Base-by-base conservation (phyloP, 2,329 filamentous ascomycete genomes). In the Aureobasidium sp. region DNA sequence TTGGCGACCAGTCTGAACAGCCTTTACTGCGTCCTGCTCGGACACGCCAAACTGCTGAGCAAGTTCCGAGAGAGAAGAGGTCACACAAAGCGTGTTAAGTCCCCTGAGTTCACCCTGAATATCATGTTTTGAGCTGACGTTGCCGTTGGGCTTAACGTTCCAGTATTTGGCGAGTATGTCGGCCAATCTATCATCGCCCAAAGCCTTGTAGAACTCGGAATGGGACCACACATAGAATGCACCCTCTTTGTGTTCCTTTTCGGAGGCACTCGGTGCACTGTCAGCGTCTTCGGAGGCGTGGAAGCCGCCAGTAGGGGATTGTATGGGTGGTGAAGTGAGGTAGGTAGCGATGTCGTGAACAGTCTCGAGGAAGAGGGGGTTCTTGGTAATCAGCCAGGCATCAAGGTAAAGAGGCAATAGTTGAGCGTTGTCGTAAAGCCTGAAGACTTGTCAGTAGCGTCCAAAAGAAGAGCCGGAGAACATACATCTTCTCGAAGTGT, bases 171-270 rank as follows among this genome's bases (percentile, higher is more conserved):
- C 90, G 34, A 90, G 86, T 17, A 96, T 84, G 2, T 87, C 84
- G 26, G 87, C 87, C 63, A 89, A 85, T 44, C 86, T 81, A 3
- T 83, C 79, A 2, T 85, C 85, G 1, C 97, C 80, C 2, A 95
- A 84, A 12, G 85, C 82, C 64, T 91, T 87, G 34, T 39, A 37
- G 64, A 97, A 88, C 71, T 97, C 92, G 57, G 91, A 88, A 57
- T 88, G 78, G 0, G 92, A 96, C 93, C 93, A 99, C 3, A 97
- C 84, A 69, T 97, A 97, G 72, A 90, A 97, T 0, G 92, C 93
- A 0, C 94, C 94, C 74, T 97, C 92, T 37, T 89, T 84, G 79
- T 92, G 91, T 60, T 95, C 89, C 5, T 80, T 82, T 68, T 95
- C 91, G 1, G 86, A 85, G n/a, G 82, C 83, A 36, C 84, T 83